Conservation (phyloP, 2,329 filamentous ascomycete genomes). For the Aotearoamyces nothofagi region DNA sequence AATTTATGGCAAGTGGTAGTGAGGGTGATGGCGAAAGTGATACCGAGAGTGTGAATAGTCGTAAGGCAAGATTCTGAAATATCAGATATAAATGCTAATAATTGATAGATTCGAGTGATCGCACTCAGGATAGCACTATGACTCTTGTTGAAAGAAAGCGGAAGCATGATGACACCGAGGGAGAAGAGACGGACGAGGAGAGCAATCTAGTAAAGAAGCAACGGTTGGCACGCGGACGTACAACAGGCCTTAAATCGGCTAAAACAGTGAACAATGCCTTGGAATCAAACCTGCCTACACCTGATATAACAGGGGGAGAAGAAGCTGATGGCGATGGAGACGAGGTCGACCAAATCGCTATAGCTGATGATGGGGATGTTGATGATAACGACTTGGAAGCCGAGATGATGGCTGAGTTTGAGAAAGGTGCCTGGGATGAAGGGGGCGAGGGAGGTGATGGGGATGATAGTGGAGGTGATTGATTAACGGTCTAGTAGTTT, state of each 20-base stretch:
- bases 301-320: conserved; percentile 26
- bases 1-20: conserved; percentile 48
- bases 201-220: conserved; percentile 35
- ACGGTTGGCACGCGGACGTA: conserved; percentile 28
- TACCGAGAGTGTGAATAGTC: conserved; percentile 9
- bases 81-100: too few relatives aligned
- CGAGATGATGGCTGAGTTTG: conserved; percentile 28
- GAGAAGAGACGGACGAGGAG: conserved; percentile 32
- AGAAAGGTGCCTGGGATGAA: conserved; percentile 20
- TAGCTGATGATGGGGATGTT: conserved; percentile 26
- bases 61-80: conserved; percentile 3
- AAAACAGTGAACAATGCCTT: conserved; percentile 24
- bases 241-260: conserved; percentile 30
- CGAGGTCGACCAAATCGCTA: conserved; percentile 18
- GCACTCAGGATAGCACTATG: conserved; percentile 4
- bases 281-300: conserved; percentile 25
- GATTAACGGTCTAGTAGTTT: too few relatives aligned
- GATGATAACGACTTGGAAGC: conserved; percentile 44
- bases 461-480: too few relatives aligned
- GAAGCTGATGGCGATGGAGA: conserved; percentile 24
- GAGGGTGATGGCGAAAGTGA: conserved; percentile 28
- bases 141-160: conserved; percentile 15
- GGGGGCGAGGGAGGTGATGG: conserved; percentile 16
- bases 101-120: conserved; percentile 4
- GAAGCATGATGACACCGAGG: conserved; percentile 20